Evolutionary conservation across 1,139 yeast species (phyloP).

Genomic region (Debaryomycetaceae sp.): DNA sequence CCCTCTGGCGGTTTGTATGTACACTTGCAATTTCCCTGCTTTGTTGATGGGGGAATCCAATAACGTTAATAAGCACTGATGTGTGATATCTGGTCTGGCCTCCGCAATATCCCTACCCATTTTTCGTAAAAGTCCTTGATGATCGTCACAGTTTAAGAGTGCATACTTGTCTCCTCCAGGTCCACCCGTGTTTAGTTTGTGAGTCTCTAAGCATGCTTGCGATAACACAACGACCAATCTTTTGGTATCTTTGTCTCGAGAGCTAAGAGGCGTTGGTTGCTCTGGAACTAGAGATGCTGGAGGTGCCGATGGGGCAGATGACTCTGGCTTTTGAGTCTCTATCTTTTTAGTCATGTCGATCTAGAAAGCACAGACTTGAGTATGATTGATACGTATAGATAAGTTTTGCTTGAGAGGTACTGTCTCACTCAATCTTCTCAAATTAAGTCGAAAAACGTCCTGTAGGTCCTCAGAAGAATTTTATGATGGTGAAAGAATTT

Average conservation of each 20-base stretch:
- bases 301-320: slow-evolving; percentile 31
- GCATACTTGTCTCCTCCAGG: slow-evolving; percentile 92
- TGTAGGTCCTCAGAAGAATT: not conserved
- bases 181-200: slow-evolving; percentile 72
- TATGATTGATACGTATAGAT: not conserved
- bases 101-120: slow-evolving; percentile 98
- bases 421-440: not conserved
- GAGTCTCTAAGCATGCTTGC: slow-evolving; percentile 94
- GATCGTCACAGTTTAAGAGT: slow-evolving; percentile 93
- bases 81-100: slow-evolving; percentile 97
- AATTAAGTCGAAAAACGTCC: not conserved
- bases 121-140: slow-evolving; percentile 89
- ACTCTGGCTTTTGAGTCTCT: slow-evolving; percentile 27
- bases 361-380: not conserved
- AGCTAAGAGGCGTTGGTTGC: slow-evolving; percentile 75
- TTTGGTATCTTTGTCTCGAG: slow-evolving; percentile 79
- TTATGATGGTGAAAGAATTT: not conserved
- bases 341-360: slow-evolving; percentile 17
- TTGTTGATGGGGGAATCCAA: slow-evolving; percentile 95
- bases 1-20: slow-evolving; percentile 92
- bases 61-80: slow-evolving; percentile 87
- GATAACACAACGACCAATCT: slow-evolving; percentile 89
- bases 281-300: slow-evolving; percentile 76
- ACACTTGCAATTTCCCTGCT: slow-evolving; percentile 94
- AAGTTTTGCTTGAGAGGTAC: not conserved